Evolutionary conservation across 192 early-diverging fungal species (phyloP).

Genomic region (Backusella mclennaniae): DNA sequence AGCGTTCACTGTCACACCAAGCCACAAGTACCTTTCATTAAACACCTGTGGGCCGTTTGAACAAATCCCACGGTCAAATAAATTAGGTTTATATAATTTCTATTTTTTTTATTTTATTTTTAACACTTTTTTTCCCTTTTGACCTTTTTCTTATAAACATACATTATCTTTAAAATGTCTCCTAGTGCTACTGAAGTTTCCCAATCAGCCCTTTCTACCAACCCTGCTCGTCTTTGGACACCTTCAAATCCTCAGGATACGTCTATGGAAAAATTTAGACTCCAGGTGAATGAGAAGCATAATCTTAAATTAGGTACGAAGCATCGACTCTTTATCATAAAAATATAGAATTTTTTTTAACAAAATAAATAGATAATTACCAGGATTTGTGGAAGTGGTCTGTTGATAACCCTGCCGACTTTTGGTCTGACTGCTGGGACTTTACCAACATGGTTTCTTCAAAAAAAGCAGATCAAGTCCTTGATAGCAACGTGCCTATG

Average conservation of each 20-base stretch:
- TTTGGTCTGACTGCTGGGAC: constrained; percentile 90
- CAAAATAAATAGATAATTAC: constrained; percentile 52
- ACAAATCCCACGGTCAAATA: constrained; percentile 14
- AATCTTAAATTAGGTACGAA: constrained; percentile 55
- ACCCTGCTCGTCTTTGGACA: constrained; percentile 59
- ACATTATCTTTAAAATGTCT: neutral
- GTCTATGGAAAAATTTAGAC: constrained; percentile 70
- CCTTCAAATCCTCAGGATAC: constrained; percentile 56
- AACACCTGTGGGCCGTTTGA: neutral
- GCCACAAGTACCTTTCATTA: neutral
- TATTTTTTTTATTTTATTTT: neutral
- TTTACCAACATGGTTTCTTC: constrained; percentile 61
- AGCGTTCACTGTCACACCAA: constrained; percentile 8
- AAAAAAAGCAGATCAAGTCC: constrained; percentile 40
- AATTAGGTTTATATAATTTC: neutral
- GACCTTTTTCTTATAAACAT: neutral
- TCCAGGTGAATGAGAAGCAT: constrained; percentile 69
- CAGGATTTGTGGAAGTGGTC: constrained; percentile 86
- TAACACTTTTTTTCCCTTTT: neutral
- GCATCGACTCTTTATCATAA: neutral
- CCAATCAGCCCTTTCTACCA: neutral
- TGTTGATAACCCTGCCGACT: constrained; percentile 64
- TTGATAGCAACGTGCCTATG: constrained; percentile 77
- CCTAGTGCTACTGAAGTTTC: neutral
- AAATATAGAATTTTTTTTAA: neutral